A percentile compares a stretch with the other conserved stretches of the same genome.
Evolutionary conservation across 2,329 filamentous ascomycete genomes (phyloP).

Genomic region (Fusarium transvaalense): DNA sequence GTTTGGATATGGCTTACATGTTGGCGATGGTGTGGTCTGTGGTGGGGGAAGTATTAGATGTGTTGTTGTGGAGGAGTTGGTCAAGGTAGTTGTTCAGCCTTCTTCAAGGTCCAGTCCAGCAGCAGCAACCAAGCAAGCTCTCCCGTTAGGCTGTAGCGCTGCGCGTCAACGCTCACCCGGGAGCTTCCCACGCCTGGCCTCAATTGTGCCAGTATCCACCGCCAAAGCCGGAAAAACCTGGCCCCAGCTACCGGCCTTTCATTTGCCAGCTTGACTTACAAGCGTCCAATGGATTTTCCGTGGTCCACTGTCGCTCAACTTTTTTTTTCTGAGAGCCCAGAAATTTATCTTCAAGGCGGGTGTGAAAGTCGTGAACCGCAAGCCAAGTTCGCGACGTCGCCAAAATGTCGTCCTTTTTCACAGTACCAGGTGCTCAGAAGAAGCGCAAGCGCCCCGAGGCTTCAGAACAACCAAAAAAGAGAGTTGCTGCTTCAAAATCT

Average conservation of each 20-base stretch:
- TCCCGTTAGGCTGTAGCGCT: conserved; percentile 55
- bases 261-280: conserved; percentile 41
- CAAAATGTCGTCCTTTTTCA: conserved; percentile 96
- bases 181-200: conserved; percentile 38
- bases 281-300: conserved; percentile 39
- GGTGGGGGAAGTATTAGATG: conserved; percentile 25
- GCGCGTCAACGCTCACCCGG: conserved; percentile 52
- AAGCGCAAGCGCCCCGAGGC: conserved; percentile 83
- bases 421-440: conserved; percentile 84
- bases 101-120: conserved; percentile 41
- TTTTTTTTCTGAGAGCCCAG: conserved; percentile 55
- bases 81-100: conserved; percentile 42
- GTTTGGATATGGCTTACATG: conserved; percentile 40
- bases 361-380: conserved; percentile 46
- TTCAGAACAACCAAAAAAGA: conserved; percentile 70
- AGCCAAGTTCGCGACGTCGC: conserved; percentile 45
- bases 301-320: conserved; percentile 51
- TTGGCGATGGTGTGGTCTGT: conserved; percentile 40
- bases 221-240: conserved; percentile 52
- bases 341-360: conserved; percentile 50
- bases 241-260: conserved; percentile 33
- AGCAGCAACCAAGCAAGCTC: conserved; percentile 48
- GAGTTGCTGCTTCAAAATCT: conserved; percentile 63
- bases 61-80: conserved; percentile 39
- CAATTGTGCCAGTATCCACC: conserved; percentile 53